These are phyloP conservation scores for Arabidopsis hybrid DNA, from an alignment of 441 rosid species.

Conservation along the genomic window DNA sequence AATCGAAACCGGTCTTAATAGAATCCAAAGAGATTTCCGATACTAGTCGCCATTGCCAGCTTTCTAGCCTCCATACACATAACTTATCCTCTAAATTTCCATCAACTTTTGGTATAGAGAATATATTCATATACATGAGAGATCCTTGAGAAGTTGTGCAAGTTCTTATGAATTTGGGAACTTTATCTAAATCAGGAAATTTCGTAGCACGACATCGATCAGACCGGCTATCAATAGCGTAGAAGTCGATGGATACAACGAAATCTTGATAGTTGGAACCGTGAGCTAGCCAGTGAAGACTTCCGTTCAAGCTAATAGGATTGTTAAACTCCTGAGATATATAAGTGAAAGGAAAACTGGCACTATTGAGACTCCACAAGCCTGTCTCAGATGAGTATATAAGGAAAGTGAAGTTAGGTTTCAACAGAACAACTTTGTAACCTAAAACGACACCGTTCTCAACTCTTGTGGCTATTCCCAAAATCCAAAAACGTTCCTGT, in stretches of 20 bases:
- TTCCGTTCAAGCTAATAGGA: constrained; percentile 11
- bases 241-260: constrained; percentile 2
- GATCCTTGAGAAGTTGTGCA: constrained; percentile 8
- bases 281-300: constrained; percentile 12
- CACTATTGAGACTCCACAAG: neutral
- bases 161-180: neutral
- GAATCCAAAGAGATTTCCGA: too few species aligned
- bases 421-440: constrained; percentile 20
- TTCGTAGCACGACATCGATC: neutral
- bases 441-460: constrained; percentile 1
- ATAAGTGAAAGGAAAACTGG: too few species aligned
- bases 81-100: neutral
- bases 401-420: neutral
- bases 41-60: neutral
- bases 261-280: neutral
- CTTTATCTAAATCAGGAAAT: neutral
- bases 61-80: constrained; percentile 6
- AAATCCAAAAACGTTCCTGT: neutral
- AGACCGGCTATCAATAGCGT: neutral
- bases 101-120: neutral
- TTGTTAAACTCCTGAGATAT: neutral
- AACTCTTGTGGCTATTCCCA: neutral
- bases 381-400: constrained; percentile 17
- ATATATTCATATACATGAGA: constrained; percentile 23
- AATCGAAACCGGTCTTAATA: too few species aligned